Evolutionary conservation across 2,329 filamentous ascomycete genomes (phyloP).

Genomic region (Cladosporium halotolerans): DNA sequence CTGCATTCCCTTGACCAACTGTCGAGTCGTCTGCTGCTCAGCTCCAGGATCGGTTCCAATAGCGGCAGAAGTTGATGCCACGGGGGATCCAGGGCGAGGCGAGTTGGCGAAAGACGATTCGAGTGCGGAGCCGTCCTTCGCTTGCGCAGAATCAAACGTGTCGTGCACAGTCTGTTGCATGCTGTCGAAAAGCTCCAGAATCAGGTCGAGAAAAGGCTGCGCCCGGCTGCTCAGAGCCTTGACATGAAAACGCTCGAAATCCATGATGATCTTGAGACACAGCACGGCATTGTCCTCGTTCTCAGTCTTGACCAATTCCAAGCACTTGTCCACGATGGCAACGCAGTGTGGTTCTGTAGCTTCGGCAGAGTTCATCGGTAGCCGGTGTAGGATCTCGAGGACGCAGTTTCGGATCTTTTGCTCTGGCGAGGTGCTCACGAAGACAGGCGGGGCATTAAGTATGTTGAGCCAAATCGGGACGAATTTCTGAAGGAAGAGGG

Average conservation of each 20-base stretch:
- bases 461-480: conserved; percentile 86
- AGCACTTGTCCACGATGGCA: conserved; percentile 83
- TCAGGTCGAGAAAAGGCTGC: conserved; percentile 82
- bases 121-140: conserved; percentile 42
- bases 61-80: conserved; percentile 58
- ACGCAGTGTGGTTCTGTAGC: conserved; percentile 81
- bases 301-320: conserved; percentile 80
- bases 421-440: conserved; percentile 82
- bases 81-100: conserved; percentile 82
- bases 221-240: conserved; percentile 77
- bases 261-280: conserved; percentile 96
- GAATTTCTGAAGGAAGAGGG: conserved; percentile 74
- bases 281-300: conserved; percentile 99
- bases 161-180: conserved; percentile 94
- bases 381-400: conserved; percentile 86
- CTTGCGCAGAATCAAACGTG: conserved; percentile 80
- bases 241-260: conserved; percentile 87
- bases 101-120: conserved; percentile 60
- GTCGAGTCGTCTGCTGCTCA: conserved; percentile 69
- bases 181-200: conserved; percentile 90
- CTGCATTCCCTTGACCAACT: conserved; percentile 87
- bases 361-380: conserved; percentile 60
- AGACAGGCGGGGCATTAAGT: conserved; percentile 77
- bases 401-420: conserved; percentile 92
- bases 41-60: conserved; percentile 62